These are phyloP conservation scores for Podospora comata DNA, from an alignment of 495 filamentous ascomycete genomes.

Conservation along the genomic window DNA sequence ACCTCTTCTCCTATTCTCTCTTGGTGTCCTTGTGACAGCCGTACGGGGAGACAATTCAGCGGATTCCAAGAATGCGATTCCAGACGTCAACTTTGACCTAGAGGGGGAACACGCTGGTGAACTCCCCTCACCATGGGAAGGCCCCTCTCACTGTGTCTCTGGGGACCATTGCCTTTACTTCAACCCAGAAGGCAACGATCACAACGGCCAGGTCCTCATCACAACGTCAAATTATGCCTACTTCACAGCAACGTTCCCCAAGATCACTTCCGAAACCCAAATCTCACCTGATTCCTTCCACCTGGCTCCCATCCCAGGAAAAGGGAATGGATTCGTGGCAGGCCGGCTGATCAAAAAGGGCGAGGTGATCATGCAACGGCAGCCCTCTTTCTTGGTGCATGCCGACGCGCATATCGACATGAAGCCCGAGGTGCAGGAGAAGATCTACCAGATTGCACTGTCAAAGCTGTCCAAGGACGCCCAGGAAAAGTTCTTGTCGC, in stretches of 20 bases:
- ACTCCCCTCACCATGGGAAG: slow-evolving; percentile 29
- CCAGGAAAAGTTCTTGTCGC: slow-evolving; percentile 30
- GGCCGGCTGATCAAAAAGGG: slow-evolving; percentile 37
- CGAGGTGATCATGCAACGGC: slow-evolving; percentile 37
- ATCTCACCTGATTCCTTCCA: slow-evolving; percentile 27
- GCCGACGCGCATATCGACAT: slow-evolving; percentile 29
- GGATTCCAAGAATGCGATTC: not conserved
- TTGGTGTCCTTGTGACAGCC: not conserved
- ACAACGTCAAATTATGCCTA: slow-evolving; percentile 31
- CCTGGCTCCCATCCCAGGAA: slow-evolving; percentile 33
- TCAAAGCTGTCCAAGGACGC: slow-evolving; percentile 26
- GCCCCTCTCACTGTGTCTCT: slow-evolving; percentile 35
- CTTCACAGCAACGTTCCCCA: slow-evolving; percentile 23
- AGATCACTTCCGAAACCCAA: not conserved
- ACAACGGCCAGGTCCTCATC: slow-evolving; percentile 35
- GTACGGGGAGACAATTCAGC: not conserved
- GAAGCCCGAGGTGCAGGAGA: slow-evolving; percentile 16
- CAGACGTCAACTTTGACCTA: not conserved
- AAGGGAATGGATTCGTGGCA: slow-evolving; percentile 42
- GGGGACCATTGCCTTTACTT: slow-evolving; percentile 37
- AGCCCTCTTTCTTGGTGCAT: slow-evolving; percentile 35
- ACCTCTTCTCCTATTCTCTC: not conserved
- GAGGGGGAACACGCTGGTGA: not conserved
- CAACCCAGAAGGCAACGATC: slow-evolving; percentile 20
- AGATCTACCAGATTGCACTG: slow-evolving; percentile 34